These are phyloP conservation scores for Ganoderma sp. DNA, from an alignment of 1,284 basidiomycete genomes.

Conservation along the genomic window DNA sequence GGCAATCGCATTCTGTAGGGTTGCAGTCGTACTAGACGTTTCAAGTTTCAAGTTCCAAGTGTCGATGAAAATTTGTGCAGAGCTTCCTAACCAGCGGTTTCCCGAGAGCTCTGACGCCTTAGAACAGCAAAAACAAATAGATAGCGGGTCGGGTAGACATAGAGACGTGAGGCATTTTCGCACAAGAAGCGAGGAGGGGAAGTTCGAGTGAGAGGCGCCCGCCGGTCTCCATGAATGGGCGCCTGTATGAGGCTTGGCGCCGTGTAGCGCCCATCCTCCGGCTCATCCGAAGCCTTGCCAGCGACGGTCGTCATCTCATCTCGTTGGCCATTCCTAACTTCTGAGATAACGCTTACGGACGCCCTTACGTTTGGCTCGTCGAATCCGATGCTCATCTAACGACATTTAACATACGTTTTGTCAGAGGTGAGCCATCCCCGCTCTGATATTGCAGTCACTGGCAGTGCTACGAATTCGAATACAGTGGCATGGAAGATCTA, in stretches of 20 bases:
- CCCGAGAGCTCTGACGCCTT: neutral
- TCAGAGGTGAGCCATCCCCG: neutral
- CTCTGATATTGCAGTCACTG: neutral
- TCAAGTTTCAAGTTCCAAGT: neutral
- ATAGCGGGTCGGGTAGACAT: neutral
- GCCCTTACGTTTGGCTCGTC: neutral
- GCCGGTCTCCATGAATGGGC: neutral
- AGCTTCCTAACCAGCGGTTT: neutral
- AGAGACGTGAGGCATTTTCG: constrained; percentile 3
- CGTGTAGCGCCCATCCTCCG: neutral
- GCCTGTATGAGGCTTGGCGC: neutral
- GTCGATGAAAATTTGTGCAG: neutral
- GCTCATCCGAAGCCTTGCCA: neutral
- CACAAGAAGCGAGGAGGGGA: neutral
- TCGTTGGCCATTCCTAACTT: neutral
- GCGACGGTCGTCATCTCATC: neutral
- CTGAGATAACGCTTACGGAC: too few relatives aligned
- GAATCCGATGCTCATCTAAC: neutral
- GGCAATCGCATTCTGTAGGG: neutral
- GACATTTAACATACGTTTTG: neutral
- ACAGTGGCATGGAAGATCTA: too few relatives aligned
- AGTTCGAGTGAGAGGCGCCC: neutral
- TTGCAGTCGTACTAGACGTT: neutral
- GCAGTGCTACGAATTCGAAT: neutral
- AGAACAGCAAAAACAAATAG: neutral